A percentile compares a stretch with the other conserved stretches of the same genome.
Conservation (phyloP, 2,329 filamentous ascomycete species). For the Aaosphaeria arxii region DNA sequence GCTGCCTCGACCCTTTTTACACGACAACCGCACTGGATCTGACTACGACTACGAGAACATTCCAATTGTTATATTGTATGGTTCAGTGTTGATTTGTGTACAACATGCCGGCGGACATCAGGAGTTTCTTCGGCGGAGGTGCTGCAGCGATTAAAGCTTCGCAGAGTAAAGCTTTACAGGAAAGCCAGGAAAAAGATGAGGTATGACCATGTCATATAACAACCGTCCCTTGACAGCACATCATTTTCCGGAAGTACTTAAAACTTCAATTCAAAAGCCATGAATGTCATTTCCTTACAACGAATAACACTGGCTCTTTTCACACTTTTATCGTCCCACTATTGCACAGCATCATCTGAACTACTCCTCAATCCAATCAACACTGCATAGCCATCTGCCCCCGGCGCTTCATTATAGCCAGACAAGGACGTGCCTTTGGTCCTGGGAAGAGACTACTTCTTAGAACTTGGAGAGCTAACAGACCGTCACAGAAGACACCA, state of each 20-base stretch:
- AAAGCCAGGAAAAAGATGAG: constrained; percentile 25
- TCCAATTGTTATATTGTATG: not conserved
- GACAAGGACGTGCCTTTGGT: too few relatives aligned
- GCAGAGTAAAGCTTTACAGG: constrained; percentile 33
- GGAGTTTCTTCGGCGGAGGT: constrained; percentile 84
- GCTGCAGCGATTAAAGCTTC: constrained; percentile 54
- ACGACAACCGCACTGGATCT: not conserved
- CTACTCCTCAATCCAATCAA: too few relatives aligned
- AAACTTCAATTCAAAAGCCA: too few relatives aligned
- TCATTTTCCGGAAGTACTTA: too few relatives aligned
- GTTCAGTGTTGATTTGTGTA: not conserved
- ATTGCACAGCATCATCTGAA: too few relatives aligned
- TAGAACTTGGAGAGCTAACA: constrained; percentile 6
- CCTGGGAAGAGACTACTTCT: too few relatives aligned
- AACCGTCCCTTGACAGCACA: not conserved
- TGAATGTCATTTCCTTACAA: too few relatives aligned
- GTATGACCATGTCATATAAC: constrained; percentile 14
- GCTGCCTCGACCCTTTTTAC: not conserved
- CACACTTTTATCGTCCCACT: too few relatives aligned
- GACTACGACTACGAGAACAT: not conserved
- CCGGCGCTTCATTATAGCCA: too few relatives aligned
- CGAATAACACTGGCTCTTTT: too few relatives aligned
- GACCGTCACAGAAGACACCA: constrained; percentile 17
- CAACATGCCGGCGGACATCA: constrained; percentile 80
- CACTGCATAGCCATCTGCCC: too few relatives aligned